Conservation (phyloP, 148 eudicot genomes). For the Cornus kousa region DNA sequence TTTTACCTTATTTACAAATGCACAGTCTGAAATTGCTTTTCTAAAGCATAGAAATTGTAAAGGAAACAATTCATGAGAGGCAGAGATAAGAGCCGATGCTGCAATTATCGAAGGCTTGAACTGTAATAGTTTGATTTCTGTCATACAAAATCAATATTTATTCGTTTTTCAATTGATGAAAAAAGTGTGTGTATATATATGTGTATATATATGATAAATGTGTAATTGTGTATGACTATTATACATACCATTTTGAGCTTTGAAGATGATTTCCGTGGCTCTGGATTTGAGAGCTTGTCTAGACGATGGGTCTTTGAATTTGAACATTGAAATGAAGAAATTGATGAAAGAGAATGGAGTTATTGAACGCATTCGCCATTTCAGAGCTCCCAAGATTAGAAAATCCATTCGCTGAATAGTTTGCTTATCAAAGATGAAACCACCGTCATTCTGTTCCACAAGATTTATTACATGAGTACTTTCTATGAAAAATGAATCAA, state of each 20-base stretch:
- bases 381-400: conserved; percentile 45
- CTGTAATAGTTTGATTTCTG: conserved; percentile 45
- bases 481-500: neutral
- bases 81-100: conserved; percentile 51
- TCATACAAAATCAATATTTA: neutral
- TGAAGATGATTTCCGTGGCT: conserved; percentile 49
- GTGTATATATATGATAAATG: neutral
- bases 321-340: conserved; percentile 43
- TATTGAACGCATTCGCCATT: conserved; percentile 61
- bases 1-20: conserved; percentile 39
- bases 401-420: conserved; percentile 50
- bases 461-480: no score
- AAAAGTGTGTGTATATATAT: neutral
- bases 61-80: conserved; percentile 52
- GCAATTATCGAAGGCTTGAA: conserved; percentile 52
- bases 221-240: neutral
- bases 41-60: conserved; percentile 29
- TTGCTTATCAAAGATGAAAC: conserved; percentile 34
- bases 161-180: neutral
- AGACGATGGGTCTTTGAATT: conserved; percentile 33
- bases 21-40: conserved; percentile 34
- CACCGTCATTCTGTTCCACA: conserved; percentile 27
- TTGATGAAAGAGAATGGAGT: conserved; percentile 51
- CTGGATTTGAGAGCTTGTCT: conserved; percentile 32
- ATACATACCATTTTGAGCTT: conserved; percentile 41